Evolutionary conservation across 177 flowering plant species (phyloP), one percentile per base, ranked within the genome.

Genomic region (Tripterygium wilfordii): DNA sequence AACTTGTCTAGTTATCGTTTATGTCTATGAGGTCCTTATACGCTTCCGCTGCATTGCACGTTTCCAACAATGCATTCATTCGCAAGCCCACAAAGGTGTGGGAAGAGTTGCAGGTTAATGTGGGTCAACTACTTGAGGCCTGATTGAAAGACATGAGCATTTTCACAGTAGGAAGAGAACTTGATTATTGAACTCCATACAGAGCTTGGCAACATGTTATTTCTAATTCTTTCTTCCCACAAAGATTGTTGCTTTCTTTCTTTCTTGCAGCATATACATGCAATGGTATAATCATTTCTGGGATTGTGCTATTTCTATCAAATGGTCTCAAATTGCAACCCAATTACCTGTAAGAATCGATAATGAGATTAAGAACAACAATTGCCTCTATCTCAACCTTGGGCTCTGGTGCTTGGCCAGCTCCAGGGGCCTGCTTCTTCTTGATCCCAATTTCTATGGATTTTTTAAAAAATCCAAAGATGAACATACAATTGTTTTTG

Each of bases 301-400:
- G 15, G 29, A 2, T 30, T 53, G 26, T 32, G 16, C 23, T 48
- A n/a, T 25, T 33, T 53, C 30, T 42, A 29, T 55, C 68, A 85
- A 89, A 62, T 85, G 95, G 95, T 85, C 95, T 19, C 95, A 85
- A 60, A 85, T 85, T 58, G 95, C 95, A 18, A 78, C 85, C 27
- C 79, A 80, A 33, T 61, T 85, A 37, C 88, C 88, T 1, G 94
- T 88, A 65, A 77, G 88, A 63, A 81, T 85, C 0, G 87, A 83
- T 49, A 80, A 81, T 32, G 88, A 81, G 54, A 82, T 81, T 20
- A 84, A 84, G 68, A 82, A 82, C n/a, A n/a, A n/a, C n/a, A n/a
- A n/a, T n/a, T n/a, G n/a, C n/a, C n/a, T n/a, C n/a, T n/a, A n/a
- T n/a, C n/a, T n/a, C n/a, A n/a, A n/a, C n/a, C n/a, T n/a, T n/a